Evolutionary conservation across 1,284 basidiomycete species (phyloP), one percentile per base, ranked within the genome.

Genomic region (Omphalotus olearius): DNA sequence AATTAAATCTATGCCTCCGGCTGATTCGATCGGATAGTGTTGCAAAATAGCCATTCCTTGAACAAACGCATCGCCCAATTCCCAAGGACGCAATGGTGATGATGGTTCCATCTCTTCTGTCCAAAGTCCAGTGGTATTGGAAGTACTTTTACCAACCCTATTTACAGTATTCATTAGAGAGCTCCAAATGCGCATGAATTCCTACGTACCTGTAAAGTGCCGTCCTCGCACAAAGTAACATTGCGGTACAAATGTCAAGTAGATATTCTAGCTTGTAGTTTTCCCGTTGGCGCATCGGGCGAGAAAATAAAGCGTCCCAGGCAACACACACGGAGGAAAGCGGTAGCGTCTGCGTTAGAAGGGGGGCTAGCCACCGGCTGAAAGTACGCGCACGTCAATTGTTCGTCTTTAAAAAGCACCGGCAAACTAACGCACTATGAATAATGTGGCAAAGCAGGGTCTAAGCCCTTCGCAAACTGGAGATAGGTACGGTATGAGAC

Each of bases 341-440:
- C 0, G 88, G 83, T 14, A 91, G 63, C 0, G 87, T 85, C 58
- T 88, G 87, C 0, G 85, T 78, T 18, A 91, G 67, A 6, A 91
- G 60, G 9, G 86, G 78, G n/a, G 85, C 79, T 9, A 91, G 69
- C 88, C 88, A 91, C 42, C 82, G 83, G 66, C 88, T 90, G 59
- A 35, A 63, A 54, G 51, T 20, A 18, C 42, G 44, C 37, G 30
- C 9, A 33, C 2, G 2, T 33, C 7, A 33, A 33, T 33, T 2
- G 30, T 33, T 33, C 30, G 13, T 9, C 7, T 13, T 33, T 2
- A 33, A 2, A 4, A 2, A 9, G 13, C 30, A 13, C 7, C 9
- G 41, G 26, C 41, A 41, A 37, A 23, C 16, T n/a, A 35, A 70
- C 87, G 57, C 65, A 90, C 87, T 85, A 86, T 47, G 88, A 89